Conservation (phyloP, 306 rosid genomes). For the Benincasa hispida region DNA sequence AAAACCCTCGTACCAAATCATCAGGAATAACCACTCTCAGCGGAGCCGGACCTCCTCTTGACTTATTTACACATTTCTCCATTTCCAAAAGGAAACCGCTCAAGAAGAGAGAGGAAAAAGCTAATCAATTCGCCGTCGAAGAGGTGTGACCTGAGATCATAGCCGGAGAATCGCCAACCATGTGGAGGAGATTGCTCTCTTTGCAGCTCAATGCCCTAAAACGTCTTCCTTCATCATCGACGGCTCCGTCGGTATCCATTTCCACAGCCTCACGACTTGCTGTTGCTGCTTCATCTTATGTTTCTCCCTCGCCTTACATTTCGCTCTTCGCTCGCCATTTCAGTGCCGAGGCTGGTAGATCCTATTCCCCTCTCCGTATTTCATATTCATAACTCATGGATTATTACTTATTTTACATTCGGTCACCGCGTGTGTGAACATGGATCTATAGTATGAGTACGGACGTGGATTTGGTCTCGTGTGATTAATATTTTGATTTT, state of each 20-base stretch:
- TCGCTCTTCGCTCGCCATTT: slow-evolving; percentile 22
- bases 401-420: neutral
- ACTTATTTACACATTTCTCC: neutral
- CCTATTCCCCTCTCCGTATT: neutral
- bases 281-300: neutral
- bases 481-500: neutral
- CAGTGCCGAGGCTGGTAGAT: slow-evolving; percentile 43
- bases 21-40: neutral
- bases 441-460: neutral
- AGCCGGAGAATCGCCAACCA: neutral
- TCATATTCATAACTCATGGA: neutral
- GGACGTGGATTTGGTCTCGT: neutral
- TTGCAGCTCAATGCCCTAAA: slow-evolving; percentile 53
- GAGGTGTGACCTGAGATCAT: slow-evolving; percentile 10
- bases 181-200: slow-evolving; percentile 67
- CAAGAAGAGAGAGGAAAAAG: neutral
- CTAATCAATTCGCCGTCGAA: neutral
- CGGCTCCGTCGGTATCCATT: slow-evolving; percentile 31
- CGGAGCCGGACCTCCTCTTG: neutral
- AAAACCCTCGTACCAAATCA: neutral
- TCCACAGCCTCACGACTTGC: slow-evolving; percentile 21
- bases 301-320: slow-evolving; percentile 2
- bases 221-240: slow-evolving; percentile 13
- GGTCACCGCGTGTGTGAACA: neutral
- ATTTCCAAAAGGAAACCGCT: neutral